Conservation (phyloP, 768 basidiomycete genomes). For the Psilocybe subaeruginosa region DNA sequence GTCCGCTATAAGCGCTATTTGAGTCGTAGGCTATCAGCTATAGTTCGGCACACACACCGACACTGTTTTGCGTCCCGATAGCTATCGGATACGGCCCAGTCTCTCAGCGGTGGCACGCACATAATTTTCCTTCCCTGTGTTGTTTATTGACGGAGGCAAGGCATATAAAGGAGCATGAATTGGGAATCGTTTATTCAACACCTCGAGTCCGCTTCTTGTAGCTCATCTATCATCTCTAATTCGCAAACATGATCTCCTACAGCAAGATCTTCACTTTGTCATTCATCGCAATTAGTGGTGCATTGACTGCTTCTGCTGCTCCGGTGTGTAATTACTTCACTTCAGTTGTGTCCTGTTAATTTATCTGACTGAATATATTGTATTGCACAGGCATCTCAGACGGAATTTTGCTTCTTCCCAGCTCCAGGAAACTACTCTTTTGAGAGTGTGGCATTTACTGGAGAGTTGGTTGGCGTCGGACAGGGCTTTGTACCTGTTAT, state of each 20-base stretch:
- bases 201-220: neutral
- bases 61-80: slow-evolving; percentile 4
- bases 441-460: slow-evolving; percentile 7
- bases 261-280: neutral
- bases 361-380: neutral
- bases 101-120: neutral
- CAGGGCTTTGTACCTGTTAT: slow-evolving; percentile 6
- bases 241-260: slow-evolving; percentile 6
- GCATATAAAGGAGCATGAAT: neutral
- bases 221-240: neutral
- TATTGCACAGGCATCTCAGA: neutral
- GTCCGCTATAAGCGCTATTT: too few relatives aligned
- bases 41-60: neutral
- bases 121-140: too few relatives aligned
- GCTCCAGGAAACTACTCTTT: slow-evolving; percentile 13
- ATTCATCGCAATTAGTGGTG: neutral
- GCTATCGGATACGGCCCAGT: neutral
- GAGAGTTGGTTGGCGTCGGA: slow-evolving; percentile 8
- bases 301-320: neutral
- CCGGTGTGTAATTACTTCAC: neutral
- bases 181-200: neutral
- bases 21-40: too few relatives aligned
- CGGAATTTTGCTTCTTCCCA: slow-evolving; percentile 5
- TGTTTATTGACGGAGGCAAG: neutral
- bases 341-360: too few relatives aligned